phyloP scores from a whole-genome alignment of 345 rosid species.

The Excoecaria cochinchinensis region DNA sequence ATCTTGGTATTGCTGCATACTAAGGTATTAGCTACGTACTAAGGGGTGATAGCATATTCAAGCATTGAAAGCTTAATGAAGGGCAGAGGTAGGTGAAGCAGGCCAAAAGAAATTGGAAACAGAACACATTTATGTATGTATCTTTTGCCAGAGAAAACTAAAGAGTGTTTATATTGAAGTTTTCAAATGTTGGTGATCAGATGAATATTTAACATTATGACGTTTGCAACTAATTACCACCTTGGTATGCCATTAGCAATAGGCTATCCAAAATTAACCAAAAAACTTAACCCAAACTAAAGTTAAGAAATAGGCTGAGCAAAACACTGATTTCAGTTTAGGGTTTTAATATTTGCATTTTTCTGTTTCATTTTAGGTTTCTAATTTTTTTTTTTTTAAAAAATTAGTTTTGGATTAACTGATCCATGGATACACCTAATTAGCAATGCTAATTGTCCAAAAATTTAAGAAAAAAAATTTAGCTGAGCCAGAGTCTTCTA shows the following conservation, averaged over 20 bases:
- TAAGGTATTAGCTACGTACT: not conserved
- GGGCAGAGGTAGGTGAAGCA: not conserved
- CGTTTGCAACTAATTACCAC: not conserved
- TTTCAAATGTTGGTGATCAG: conserved; percentile 3
- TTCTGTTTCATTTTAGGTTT: too few relatives aligned
- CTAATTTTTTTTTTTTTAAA: too few relatives aligned
- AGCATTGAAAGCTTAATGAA: not conserved
- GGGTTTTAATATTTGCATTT: too few relatives aligned
- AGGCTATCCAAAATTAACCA: too few relatives aligned
- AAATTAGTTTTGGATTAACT: too few relatives aligned
- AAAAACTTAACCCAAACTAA: too few relatives aligned
- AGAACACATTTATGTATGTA: not conserved
- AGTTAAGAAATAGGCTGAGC: too few relatives aligned
- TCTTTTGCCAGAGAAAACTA: not conserved
- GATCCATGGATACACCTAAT: too few relatives aligned
- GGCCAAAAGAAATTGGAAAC: not conserved
- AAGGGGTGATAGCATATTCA: not conserved
- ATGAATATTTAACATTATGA: not conserved
- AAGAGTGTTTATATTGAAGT: not conserved
- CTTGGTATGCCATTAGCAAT: not conserved
- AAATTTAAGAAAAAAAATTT: not conserved
- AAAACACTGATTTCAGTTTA: too few relatives aligned
- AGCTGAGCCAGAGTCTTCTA: not conserved
- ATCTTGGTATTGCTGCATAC: not conserved
- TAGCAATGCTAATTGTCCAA: not conserved